phyloP scores from a whole-genome alignment of 192 early-diverging fungal species.

The Backusella macrospora region DNA sequence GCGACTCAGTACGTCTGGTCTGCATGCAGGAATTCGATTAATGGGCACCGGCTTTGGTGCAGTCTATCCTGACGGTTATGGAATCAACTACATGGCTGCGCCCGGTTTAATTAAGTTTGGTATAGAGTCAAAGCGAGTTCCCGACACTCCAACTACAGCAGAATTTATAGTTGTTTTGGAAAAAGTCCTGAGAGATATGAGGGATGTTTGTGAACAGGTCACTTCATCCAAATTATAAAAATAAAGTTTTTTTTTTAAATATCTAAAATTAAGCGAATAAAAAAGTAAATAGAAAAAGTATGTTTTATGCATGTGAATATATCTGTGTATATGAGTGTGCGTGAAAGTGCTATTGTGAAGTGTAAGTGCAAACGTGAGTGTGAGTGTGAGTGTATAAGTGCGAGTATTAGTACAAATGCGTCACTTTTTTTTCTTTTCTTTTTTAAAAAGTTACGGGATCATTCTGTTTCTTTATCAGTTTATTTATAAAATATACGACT shows the following conservation, averaged over 20 bases:
- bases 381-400: too few relatives aligned
- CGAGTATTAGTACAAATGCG: not conserved
- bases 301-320: not conserved
- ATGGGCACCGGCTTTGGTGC: conserved; percentile 83
- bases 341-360: too few relatives aligned
- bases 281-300: not conserved
- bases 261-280: not conserved
- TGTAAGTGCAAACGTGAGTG: too few relatives aligned
- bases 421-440: not conserved
- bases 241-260: not conserved
- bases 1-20: conserved; percentile 80
- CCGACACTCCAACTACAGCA: conserved; percentile 19
- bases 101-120: conserved; percentile 74
- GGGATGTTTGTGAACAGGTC: conserved; percentile 38
- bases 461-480: not conserved
- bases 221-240: conserved; percentile 15
- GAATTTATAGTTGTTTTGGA: conserved; percentile 21
- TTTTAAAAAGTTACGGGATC: not conserved
- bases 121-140: conserved; percentile 68
- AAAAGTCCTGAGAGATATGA: conserved; percentile 35
- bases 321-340: not conserved
- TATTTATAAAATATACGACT: not conserved
- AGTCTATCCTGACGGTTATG: conserved; percentile 80
- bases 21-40: conserved; percentile 71
- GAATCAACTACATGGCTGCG: conserved; percentile 82